phyloP scores from a whole-genome alignment of 75 land plant genomes.

The Pinus albicaulis region DNA sequence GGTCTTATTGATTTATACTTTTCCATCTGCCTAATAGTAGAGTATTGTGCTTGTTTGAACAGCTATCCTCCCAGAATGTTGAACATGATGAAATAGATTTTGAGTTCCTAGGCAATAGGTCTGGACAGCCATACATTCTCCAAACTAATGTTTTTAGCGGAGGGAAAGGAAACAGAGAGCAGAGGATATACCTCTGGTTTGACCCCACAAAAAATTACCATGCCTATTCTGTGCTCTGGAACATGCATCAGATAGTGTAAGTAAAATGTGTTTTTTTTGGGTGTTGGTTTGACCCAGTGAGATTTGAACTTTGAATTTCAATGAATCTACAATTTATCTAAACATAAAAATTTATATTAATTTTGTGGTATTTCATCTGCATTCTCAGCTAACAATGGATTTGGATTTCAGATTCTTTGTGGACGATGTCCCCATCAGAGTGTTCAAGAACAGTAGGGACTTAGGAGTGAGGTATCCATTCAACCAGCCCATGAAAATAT shows the following conservation, averaged over 20 bases:
- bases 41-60: not conserved
- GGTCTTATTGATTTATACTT: too few relatives aligned
- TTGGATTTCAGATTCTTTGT: constrained; percentile 40
- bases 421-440: constrained; percentile 45
- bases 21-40: too few relatives aligned
- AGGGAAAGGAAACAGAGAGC: constrained; percentile 26
- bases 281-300: too few relatives aligned
- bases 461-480: constrained; percentile 49
- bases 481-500: constrained; percentile 53
- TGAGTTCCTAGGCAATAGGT: constrained; percentile 26
- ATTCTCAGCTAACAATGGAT: too few relatives aligned
- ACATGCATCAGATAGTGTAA: constrained; percentile 27
- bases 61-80: constrained; percentile 12
- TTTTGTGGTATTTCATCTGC: too few relatives aligned
- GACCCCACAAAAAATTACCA: constrained; percentile 19
- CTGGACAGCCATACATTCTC: constrained; percentile 20
- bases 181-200: constrained; percentile 27
- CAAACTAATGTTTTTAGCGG: constrained; percentile 30
- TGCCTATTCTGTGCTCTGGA: constrained; percentile 26
- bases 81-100: constrained; percentile 31
- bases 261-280: too few relatives aligned
- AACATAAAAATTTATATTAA: too few relatives aligned
- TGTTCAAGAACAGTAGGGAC: constrained; percentile 48
- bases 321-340: too few relatives aligned
- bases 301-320: too few relatives aligned